Conservation (phyloP, 805 yeast genomes). For the Lipomyces mesembrius region DNA sequence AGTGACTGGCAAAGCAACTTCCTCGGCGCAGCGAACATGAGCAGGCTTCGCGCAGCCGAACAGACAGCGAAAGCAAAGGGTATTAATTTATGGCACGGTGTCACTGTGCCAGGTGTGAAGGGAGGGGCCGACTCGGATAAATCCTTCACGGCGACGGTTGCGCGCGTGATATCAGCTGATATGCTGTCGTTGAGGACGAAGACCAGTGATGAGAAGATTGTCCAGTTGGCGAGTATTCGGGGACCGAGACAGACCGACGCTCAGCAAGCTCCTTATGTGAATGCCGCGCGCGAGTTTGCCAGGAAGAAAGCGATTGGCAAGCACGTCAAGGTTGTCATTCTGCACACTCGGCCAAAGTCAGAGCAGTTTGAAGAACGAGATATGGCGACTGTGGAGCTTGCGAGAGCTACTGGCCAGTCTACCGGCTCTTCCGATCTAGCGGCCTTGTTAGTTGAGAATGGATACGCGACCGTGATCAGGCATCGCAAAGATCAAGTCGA, state of each 20-base stretch:
- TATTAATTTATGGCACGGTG: constrained; percentile 60
- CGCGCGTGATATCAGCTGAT: constrained; percentile 70
- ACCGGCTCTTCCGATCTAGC: constrained; percentile 64
- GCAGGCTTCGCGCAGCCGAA: constrained; percentile 65
- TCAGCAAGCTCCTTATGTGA: constrained; percentile 59
- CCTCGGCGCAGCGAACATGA: constrained; percentile 69
- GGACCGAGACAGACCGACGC: constrained; percentile 72
- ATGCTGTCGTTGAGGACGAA: constrained; percentile 56
- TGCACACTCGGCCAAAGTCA: constrained; percentile 65
- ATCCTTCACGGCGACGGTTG: constrained; percentile 58
- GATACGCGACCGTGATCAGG: constrained; percentile 76
- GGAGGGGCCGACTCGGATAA: constrained; percentile 51
- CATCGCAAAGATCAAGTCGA: constrained; percentile 72
- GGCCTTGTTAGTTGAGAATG: constrained; percentile 61
- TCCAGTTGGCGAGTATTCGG: constrained; percentile 75
- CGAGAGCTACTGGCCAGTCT: constrained; percentile 37
- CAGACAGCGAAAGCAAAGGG: constrained; percentile 61
- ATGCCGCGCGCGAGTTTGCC: constrained; percentile 73
- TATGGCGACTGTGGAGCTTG: constrained; percentile 57
- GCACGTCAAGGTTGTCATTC: constrained; percentile 62
- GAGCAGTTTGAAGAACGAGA: constrained; percentile 69
- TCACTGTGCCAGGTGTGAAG: constrained; percentile 42
- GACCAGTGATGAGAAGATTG: constrained; percentile 57
- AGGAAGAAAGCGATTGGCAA: constrained; percentile 74
- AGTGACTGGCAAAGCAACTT: constrained; percentile 78